Evolutionary conservation across 1,284 basidiomycete genomes (phyloP), one percentile per base, ranked within the genome.

Genomic region (Sphaerobolus stellatus): DNA sequence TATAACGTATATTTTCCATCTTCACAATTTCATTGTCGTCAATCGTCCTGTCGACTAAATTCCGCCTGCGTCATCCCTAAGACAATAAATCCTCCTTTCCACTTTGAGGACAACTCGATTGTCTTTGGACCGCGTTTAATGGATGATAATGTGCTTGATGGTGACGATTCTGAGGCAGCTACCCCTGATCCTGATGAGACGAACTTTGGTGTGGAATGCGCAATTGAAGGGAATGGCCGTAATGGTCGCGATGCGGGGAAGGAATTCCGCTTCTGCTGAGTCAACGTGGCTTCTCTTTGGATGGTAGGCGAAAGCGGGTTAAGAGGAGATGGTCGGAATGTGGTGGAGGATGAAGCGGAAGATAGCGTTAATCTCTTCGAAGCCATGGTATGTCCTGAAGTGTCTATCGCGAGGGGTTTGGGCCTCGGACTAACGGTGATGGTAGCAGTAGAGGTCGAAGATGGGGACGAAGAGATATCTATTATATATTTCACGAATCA

Each of bases 1-100:
- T n/a, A n/a, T n/a, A n/a, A n/a, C n/a, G n/a, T n/a, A n/a, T n/a
- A n/a, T n/a, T n/a, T n/a, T n/a, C n/a, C n/a, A n/a, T n/a, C n/a
- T n/a, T n/a, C n/a, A n/a, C n/a, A n/a, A n/a, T n/a, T n/a, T n/a
- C n/a, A n/a, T n/a, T n/a, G n/a, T n/a, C n/a, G n/a, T n/a, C n/a
- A n/a, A n/a, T n/a, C n/a, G n/a, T 86, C 85, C 68, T 83, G 83
- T 62, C 88, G 75, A 67, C 87, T 81, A 66, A 92, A 79, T 67
- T 92, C 89, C 11, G 82, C 87, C 65, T 90, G 89, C 1, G 88
- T 90, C 57, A 92, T 77, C 68, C 90, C 80, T 50, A 92, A 79
- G 57, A 86, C 75, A 62, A 90, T 90, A 50, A 81, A 82, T 50
- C 77, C 64, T 25, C 56, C 71, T 62, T 80, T 79, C 69, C 83